Conservation (phyloP, 1,284 basidiomycete species). For the Leccinum fallax region DNA sequence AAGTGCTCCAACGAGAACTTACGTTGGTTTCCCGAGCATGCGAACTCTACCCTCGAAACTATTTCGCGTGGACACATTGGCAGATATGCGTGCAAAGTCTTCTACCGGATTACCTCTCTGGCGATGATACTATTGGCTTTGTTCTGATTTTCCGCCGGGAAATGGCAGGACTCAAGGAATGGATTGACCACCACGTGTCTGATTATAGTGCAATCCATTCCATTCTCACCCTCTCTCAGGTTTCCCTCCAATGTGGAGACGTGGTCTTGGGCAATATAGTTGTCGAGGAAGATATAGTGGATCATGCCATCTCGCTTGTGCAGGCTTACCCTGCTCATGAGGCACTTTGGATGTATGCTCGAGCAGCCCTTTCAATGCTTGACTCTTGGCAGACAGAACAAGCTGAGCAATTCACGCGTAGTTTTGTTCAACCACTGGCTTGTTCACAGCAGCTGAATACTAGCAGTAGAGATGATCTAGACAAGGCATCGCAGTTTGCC, state of each 20-base stretch:
- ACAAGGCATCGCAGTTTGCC: conserved; percentile 13
- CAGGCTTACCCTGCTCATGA: conserved; percentile 54
- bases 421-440: conserved; percentile 25
- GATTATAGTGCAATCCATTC: conserved; percentile 67
- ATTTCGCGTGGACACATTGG: conserved; percentile 67
- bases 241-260: conserved; percentile 6
- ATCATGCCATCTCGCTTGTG: conserved; percentile 52
- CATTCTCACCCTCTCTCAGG: conserved; percentile 38
- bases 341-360: conserved; percentile 58
- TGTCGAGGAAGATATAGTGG: conserved; percentile 11
- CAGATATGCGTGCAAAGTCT: conserved; percentile 42
- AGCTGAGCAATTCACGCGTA: conserved; percentile 12
- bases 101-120: conserved; percentile 12
- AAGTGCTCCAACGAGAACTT: conserved; percentile 47
- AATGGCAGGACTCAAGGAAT: conserved; percentile 39
- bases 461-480: neutral
- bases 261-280: conserved; percentile 2
- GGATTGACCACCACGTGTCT: conserved; percentile 62
- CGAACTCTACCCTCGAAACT: conserved; percentile 65
- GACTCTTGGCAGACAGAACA: conserved; percentile 1
- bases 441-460: neutral
- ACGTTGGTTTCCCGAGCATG: conserved; percentile 48
- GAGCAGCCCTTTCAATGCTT: conserved; percentile 5
- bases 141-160: conserved; percentile 42
- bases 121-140: conserved; percentile 23